Base-by-base conservation (phyloP, 2,329 filamentous ascomycete species). In the Monosporascus sp. region DNA sequence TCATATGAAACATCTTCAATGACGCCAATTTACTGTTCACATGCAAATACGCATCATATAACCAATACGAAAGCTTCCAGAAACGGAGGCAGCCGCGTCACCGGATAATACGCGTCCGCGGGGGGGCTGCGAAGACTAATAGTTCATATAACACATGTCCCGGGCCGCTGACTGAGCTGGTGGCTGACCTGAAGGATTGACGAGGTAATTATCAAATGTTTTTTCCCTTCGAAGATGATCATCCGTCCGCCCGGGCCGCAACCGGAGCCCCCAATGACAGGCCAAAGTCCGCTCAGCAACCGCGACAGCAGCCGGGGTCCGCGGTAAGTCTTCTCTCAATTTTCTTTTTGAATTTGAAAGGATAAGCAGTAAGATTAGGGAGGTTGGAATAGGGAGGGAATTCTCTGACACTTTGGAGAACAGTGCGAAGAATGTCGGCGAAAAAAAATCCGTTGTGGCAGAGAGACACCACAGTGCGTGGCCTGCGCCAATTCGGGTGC, bases 391-490 rank as follows among this genome's bases (percentile, higher is more conserved):
- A n/a, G 17, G 8, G n/a, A n/a, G n/a, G n/a, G n/a, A n/a, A n/a
- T n/a, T n/a, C n/a, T n/a, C n/a, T n/a, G n/a, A n/a, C n/a, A n/a
- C n/a, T n/a, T n/a, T n/a, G n/a, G 9, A n/a, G 7, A 6, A 18
- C 35, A 46, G 50, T 65, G 63, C 37, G 60, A 65, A 20, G 59
- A 62, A 48, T 65, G 63, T 50, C 58, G 62, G 18, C 62, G 61
- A 31, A 55, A 60, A 22, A 64, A 63, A 45, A 17, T 65, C 3
- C 58, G 61, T 48, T 65, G 62, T 51, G 61, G 63, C 47, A 55
- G 63, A 46, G 52, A 58, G 18, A 51, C 52, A 1, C 63, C 63
- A 11, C 53, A 57, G 18, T 65, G 63, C 44, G 53, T 52, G 5
- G 59, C 57, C 11, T 65, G 63, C 31, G 55, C 54, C n/a, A 58